Evolutionary conservation across 176 grass and related monocot genomes (phyloP).

Genomic region (Elaeis guineensis): DNA sequence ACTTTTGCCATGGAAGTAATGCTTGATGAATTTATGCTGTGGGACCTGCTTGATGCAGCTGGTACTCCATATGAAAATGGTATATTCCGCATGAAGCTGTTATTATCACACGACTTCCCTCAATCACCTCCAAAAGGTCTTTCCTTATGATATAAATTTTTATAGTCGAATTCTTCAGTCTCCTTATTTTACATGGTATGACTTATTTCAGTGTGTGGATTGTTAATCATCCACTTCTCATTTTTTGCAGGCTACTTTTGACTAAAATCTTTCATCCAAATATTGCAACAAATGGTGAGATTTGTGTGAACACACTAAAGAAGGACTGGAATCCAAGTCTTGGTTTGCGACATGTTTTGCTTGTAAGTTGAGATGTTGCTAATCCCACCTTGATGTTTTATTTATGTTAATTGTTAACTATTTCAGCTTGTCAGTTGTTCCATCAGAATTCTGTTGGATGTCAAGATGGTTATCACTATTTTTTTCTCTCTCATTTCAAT

Average conservation of each 20-base stretch:
- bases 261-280: constrained; percentile 99
- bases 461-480: no score
- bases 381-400: neutral
- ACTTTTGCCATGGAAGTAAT: neutral
- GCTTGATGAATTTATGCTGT: constrained; percentile 9
- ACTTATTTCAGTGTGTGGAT: no score
- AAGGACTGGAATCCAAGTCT: constrained; percentile 89
- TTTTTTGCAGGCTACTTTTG: constrained; percentile 64
- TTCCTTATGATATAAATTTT: neutral
- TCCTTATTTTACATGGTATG: no score
- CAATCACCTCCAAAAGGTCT: constrained; percentile 87
- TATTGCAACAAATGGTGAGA: constrained; percentile 82
- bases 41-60: constrained; percentile 29
- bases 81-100: constrained; percentile 86
- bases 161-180: no score
- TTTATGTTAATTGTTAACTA: no score
- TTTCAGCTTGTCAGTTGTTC: no score
- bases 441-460: no score
- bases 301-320: constrained; percentile 90
- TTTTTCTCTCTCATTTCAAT: no score
- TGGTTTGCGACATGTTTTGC: constrained; percentile 80
- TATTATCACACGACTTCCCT: constrained; percentile 74
- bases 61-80: constrained; percentile 96
- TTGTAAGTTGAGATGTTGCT: constrained; percentile 33
- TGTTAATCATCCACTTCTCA: neutral